A percentile compares a stretch with the other conserved stretches of the same genome.
Conservation (phyloP, 805 yeast genomes). For the Saturnispora sekii region DNA sequence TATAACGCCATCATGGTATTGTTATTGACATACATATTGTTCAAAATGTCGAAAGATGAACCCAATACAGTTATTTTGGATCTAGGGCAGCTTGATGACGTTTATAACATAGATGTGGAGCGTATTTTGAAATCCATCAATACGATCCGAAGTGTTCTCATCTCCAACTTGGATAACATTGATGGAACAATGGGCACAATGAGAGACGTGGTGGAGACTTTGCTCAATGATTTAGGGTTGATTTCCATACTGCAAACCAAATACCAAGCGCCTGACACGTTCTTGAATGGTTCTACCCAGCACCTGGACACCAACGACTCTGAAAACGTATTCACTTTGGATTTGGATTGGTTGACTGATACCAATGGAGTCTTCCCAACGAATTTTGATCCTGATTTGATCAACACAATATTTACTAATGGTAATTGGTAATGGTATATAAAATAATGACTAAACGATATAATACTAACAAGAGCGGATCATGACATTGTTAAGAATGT, state of each 20-base stretch:
- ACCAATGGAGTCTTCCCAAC: not conserved
- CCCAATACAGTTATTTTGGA: constrained; percentile 19
- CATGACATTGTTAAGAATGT: constrained; percentile 20
- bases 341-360: not conserved
- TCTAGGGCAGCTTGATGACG: constrained; percentile 20
- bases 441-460: not conserved
- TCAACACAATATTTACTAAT: not conserved
- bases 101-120: constrained; percentile 22
- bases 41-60: constrained; percentile 17
- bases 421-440: not conserved
- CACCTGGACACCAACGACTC: not conserved
- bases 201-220: constrained; percentile 33
- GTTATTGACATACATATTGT: constrained; percentile 31
- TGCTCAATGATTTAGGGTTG: constrained; percentile 34
- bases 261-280: constrained; percentile 17
- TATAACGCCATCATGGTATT: constrained; percentile 35
- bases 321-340: not conserved
- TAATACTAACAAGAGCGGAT: constrained; percentile 1
- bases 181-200: constrained; percentile 36
- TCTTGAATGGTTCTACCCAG: not conserved
- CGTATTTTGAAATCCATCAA: constrained; percentile 26
- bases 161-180: constrained; percentile 25
- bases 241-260: constrained; percentile 23
- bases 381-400: not conserved
- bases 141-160: constrained; percentile 25